phyloP scores from a whole-genome alignment of 2,329 filamentous ascomycete genomes.

The Pseudocercospora macadamiae region DNA sequence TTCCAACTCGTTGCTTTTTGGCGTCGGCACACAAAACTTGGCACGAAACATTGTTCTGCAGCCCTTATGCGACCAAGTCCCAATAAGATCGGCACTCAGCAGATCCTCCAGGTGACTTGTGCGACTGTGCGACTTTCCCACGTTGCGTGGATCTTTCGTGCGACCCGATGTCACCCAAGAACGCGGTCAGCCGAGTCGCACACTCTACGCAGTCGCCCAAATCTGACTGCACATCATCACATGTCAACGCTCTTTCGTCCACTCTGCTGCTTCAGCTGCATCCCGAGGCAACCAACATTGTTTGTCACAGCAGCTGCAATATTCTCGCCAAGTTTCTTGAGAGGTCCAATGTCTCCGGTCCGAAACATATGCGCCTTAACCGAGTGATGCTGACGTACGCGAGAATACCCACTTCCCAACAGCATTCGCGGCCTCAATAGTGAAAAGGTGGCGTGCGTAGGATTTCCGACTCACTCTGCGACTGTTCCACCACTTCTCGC shows the following conservation, averaged over 20 bases:
- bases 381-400: constrained; percentile 1
- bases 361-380: neutral
- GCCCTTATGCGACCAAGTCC: neutral
- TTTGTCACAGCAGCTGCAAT: neutral
- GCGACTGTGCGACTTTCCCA: neutral
- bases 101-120: neutral
- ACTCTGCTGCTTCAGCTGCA: neutral
- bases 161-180: neutral
- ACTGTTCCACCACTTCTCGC: neutral
- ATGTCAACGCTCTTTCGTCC: neutral
- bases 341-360: neutral
- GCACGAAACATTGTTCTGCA: neutral
- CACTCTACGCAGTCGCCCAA: neutral
- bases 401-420: neutral
- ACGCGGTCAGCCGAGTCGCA: neutral
- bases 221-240: neutral
- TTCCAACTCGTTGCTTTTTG: neutral
- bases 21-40: neutral
- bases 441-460: neutral
- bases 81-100: neutral
- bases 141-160: neutral
- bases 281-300: neutral
- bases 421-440: constrained; percentile 2
- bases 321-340: neutral
- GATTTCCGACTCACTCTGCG: neutral